Evolutionary conservation across 73 alveolate genomes (phyloP).

Genomic region (Paramecium primaurelia): DNA sequence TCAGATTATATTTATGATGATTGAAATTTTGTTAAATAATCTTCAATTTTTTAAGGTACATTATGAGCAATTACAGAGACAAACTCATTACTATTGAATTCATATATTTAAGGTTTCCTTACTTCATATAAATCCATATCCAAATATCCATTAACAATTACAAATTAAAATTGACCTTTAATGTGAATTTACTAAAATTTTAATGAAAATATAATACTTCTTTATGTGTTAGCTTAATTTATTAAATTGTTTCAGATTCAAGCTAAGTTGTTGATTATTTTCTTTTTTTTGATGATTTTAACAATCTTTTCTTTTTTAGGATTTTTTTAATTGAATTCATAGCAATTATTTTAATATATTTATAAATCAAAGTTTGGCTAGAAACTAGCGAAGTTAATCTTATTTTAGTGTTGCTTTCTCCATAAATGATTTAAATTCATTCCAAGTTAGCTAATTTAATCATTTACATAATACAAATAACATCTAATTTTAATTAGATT

Average conservation of each 20-base stretch:
- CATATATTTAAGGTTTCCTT: not conserved
- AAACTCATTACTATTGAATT: not conserved
- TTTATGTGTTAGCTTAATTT: not conserved
- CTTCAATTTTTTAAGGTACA: not conserved
- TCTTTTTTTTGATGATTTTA: not conserved
- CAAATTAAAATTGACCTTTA: not conserved
- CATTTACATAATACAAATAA: not conserved
- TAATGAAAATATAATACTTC: not conserved
- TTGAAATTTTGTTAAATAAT: not conserved
- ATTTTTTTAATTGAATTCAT: not conserved
- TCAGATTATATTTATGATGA: not conserved
- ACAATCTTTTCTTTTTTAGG: not conserved
- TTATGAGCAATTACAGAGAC: not conserved
- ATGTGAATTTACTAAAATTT: not conserved
- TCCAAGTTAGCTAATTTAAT: not conserved
- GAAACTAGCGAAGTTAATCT: not conserved
- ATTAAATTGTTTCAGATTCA: not conserved
- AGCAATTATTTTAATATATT: not conserved
- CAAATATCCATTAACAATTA: not conserved
- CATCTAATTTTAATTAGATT: not conserved
- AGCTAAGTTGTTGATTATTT: not conserved
- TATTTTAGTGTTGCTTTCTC: not conserved
- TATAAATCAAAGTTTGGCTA: not conserved
- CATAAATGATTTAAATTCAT: not conserved
- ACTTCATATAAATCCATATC: not conserved